phyloP scores from a whole-genome alignment of 1,284 basidiomycete genomes.

The Hypsizygus ulmarius region DNA sequence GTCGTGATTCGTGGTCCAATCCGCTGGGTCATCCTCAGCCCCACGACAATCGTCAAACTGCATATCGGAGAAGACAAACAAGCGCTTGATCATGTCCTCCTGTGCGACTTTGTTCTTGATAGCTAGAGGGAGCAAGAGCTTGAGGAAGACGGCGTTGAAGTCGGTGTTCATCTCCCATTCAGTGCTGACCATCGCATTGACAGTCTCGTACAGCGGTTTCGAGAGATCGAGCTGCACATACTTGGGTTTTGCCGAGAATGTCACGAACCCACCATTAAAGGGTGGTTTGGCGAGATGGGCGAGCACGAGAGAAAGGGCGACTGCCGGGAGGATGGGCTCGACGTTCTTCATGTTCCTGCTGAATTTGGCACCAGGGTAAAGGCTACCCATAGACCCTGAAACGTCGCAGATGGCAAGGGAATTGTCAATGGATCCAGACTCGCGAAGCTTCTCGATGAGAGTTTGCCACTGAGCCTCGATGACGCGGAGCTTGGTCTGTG shows the following conservation, averaged over 20 bases:
- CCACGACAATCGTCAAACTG: conserved; percentile 53
- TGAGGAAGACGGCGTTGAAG: conserved; percentile 55
- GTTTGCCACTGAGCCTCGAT: conserved; percentile 66
- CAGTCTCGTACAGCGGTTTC: conserved; percentile 33
- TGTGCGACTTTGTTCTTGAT: conserved; percentile 49
- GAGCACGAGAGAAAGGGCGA: conserved; percentile 66
- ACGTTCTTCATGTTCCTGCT: conserved; percentile 15
- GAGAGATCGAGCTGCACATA: conserved; percentile 47
- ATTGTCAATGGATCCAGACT: conserved; percentile 55
- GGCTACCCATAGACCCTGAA: conserved; percentile 64
- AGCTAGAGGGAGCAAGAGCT: conserved; percentile 59
- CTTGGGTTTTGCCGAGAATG: conserved; percentile 53
- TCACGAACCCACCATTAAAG: conserved; percentile 65
- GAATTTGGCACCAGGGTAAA: conserved; percentile 8
- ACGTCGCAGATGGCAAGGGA: conserved; percentile 72
- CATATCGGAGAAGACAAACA: conserved; percentile 78
- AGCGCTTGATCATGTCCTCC: conserved; percentile 70
- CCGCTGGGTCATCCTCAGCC: neutral
- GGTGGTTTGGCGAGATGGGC: conserved; percentile 60
- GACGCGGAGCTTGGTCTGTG: conserved; percentile 38
- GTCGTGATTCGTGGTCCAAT: conserved; percentile 63
- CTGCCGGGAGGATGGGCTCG: conserved; percentile 54
- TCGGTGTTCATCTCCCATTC: conserved; percentile 62
- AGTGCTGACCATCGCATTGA: conserved; percentile 35
- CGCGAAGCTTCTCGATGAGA: conserved; percentile 50